Evolutionary conservation across 495 filamentous ascomycete genomes (phyloP).

Genomic region (Sabuloglossum arenarium): DNA sequence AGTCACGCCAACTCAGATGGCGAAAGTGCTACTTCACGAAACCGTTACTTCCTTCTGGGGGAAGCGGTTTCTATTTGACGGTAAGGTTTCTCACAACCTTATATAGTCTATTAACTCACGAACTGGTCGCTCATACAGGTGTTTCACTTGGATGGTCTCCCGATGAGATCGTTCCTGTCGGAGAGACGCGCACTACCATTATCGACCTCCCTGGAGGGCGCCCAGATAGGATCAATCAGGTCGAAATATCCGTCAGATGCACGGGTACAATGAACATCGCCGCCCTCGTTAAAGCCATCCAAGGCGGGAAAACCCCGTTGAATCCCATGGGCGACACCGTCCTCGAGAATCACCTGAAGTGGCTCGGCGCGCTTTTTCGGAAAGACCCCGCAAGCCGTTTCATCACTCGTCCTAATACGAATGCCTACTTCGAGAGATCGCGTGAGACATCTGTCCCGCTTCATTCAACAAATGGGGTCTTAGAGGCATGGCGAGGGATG

Average conservation of each 20-base stretch:
- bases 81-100: background rate
- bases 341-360: background rate
- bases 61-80: slow-evolving; percentile 4
- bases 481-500: slow-evolving; percentile 4
- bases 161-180: background rate
- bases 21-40: background rate
- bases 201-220: slow-evolving; percentile 4
- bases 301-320: background rate
- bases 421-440: slow-evolving; percentile 3
- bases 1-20: background rate
- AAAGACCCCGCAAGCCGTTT: slow-evolving; percentile 4
- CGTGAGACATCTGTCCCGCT: background rate
- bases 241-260: background rate
- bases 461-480: background rate
- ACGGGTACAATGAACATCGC: slow-evolving; percentile 1
- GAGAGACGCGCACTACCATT: background rate
- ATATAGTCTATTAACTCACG: background rate
- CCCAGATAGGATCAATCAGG: background rate
- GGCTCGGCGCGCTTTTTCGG: slow-evolving; percentile 1
- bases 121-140: background rate
- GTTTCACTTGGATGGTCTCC: slow-evolving; percentile 5
- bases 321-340: background rate
- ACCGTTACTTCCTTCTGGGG: background rate
- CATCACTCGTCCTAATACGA: slow-evolving; percentile 1
- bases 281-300: background rate